Conservation (phyloP, 176 grass and related monocot genomes). For the Juncus inflexus region DNA sequence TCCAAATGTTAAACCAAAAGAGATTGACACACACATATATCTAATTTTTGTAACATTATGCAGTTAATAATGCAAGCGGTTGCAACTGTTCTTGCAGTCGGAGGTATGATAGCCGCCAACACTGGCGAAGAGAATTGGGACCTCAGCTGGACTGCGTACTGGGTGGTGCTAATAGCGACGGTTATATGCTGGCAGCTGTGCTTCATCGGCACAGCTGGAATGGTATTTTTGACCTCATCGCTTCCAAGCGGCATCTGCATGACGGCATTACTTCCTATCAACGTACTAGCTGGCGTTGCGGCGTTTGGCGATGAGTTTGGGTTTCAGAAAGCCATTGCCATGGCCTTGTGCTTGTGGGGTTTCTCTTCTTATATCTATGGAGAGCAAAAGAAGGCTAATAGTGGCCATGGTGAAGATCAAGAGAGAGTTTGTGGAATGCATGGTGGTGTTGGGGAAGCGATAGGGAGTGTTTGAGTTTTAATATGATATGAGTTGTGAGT, state of each 20-base stretch:
- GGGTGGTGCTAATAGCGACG: slow-evolving; percentile 44
- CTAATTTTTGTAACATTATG: slow-evolving; percentile 1
- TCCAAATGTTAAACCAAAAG: too few species aligned
- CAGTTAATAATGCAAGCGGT: slow-evolving; percentile 69
- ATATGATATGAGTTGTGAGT: background rate
- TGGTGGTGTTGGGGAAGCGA: slow-evolving; percentile 4
- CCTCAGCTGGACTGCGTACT: slow-evolving; percentile 46
- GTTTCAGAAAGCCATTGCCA: slow-evolving; percentile 61
- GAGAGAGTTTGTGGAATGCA: background rate
- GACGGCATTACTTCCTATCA: slow-evolving; percentile 69
- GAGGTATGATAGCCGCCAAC: slow-evolving; percentile 33
- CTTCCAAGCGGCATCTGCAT: slow-evolving; percentile 95
- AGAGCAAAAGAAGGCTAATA: slow-evolving; percentile 45
- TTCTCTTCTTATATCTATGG: slow-evolving; percentile 87
- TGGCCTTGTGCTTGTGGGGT: slow-evolving; percentile 76
- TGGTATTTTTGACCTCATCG: slow-evolving; percentile 85
- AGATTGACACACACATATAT: too few species aligned
- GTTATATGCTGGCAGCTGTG: slow-evolving; percentile 79
- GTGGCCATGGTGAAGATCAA: background rate
- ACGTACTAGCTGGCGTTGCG: slow-evolving; percentile 76
- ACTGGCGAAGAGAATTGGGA: slow-evolving; percentile 49
- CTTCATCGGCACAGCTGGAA: slow-evolving; percentile 86
- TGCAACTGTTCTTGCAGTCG: slow-evolving; percentile 63
- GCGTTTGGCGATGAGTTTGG: slow-evolving; percentile 62
- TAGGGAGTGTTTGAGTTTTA: slow-evolving; percentile 27